These are phyloP conservation scores for Phytopythium kandeliae DNA, from an alignment of 352 stramenopile genomes.

Conservation along the genomic window DNA sequence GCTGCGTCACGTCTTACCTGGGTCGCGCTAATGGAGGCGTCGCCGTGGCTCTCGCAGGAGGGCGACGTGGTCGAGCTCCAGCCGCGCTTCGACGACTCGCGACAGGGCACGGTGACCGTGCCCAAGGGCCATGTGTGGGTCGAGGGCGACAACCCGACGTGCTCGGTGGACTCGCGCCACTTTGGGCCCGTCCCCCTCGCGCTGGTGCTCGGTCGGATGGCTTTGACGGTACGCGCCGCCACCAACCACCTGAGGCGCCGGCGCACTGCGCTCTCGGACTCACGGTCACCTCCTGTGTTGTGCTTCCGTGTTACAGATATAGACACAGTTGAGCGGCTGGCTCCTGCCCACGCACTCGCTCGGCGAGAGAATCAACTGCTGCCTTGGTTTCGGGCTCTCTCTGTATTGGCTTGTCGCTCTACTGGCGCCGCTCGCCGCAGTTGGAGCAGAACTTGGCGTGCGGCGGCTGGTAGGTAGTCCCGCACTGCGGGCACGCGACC, in stretches of 20 bases:
- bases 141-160: slow-evolving; percentile 94
- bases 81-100: slow-evolving; percentile 54
- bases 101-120: slow-evolving; percentile 58
- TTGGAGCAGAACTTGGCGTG: slow-evolving; percentile 72
- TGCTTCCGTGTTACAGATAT: not conserved
- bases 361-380: no score
- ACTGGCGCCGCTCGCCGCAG: slow-evolving; percentile 53
- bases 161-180: slow-evolving; percentile 92
- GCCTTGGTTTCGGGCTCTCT: no score
- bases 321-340: no score
- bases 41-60: slow-evolving; percentile 32
- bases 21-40: not conserved
- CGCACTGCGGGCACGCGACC: slow-evolving; percentile 32
- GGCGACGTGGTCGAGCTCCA: slow-evolving; percentile 78
- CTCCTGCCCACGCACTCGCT: no score
- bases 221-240: slow-evolving; percentile 35
- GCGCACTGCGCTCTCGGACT: not conserved
- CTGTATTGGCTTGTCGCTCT: no score
- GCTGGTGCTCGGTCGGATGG: slow-evolving; percentile 81
- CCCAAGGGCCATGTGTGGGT: slow-evolving; percentile 95
- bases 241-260: no score
- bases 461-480: slow-evolving; percentile 31
- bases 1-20: no score
- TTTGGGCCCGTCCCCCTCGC: slow-evolving; percentile 90
- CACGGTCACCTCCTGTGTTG: not conserved